Evolutionary conservation across 306 rosid genomes (phyloP).

Genomic region (Purshia tridentata): DNA sequence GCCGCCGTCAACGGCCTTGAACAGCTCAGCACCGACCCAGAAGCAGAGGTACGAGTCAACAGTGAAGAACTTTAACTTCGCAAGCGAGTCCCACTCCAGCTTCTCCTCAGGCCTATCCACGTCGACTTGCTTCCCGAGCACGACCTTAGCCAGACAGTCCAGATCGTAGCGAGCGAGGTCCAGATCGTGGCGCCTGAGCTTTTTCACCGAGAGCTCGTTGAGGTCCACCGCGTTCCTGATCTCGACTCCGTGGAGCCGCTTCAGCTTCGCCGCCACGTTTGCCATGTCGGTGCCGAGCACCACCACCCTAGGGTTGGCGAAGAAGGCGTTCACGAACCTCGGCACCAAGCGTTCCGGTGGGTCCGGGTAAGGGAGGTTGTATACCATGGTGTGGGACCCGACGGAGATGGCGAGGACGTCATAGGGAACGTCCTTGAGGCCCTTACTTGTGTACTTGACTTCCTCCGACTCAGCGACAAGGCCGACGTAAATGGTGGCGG

Average conservation of each 20-base stretch:
- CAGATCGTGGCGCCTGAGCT: conserved; percentile 12
- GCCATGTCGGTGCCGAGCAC: conserved; percentile 16
- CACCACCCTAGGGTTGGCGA: conserved; percentile 12
- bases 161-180: conserved; percentile 21
- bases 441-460: background rate
- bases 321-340: conserved; percentile 5
- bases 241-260: conserved; percentile 1
- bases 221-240: conserved; percentile 25
- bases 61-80: conserved; percentile 10
- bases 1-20: background rate
- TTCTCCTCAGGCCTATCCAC: conserved; percentile 17
- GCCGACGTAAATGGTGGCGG: conserved; percentile 19
- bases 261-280: background rate
- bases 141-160: conserved; percentile 16
- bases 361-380: background rate
- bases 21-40: conserved; percentile 9
- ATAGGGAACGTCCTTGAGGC: background rate
- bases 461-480: background rate
- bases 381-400: conserved; percentile 26
- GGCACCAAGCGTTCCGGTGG: background rate
- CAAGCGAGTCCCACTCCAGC: background rate
- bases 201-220: background rate
- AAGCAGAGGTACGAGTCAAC: conserved; percentile 24
- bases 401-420: conserved; percentile 20
- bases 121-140: conserved; percentile 17